Evolutionary conservation across 129 eudicot species (phyloP), one percentile per base, ranked within the genome.

Genomic region (Centella asiatica): DNA sequence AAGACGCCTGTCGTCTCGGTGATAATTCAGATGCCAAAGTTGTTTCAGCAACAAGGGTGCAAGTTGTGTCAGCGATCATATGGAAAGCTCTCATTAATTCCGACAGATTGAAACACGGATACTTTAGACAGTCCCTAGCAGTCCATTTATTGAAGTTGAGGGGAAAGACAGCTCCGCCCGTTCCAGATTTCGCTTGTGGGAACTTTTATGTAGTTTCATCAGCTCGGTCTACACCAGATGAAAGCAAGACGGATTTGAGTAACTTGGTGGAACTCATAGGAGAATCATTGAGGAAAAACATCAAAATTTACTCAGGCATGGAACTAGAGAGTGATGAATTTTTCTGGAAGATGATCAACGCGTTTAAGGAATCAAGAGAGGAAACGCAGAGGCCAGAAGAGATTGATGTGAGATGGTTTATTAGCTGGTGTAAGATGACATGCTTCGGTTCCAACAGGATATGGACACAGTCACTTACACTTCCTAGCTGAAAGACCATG

Each of bases 381-480:
- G 52, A 65, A 45, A 15, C n/a, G 22, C 22, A 29, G 3, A 29
- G 17, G 33, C 57, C 28, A 1, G 37, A 39, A 8, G 34, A 39
- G 7, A n/a, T 53, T 36, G 69, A 60, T 40, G 42, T 50, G 6
- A 2, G 20, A 2, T 4, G 40, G 31, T 61, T 28, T 13, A 36
- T 45, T 37, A 70, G 69, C 46, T 70, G 69, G 69, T 51, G 69
- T 28, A 50, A 60, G 14, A 47, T 62, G 74, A 15, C 9, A 59
- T 69, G 61, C 26, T 29, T n/a, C 17, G 48, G 14, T 69, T 69
- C 29, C 36, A 60, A n/a, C 6, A 26, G 7, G 73, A 68, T 29
- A 4, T 2, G 47, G 50, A 60, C 31, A 18, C 39, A 4, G 3
- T 60, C 22, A 19, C 65, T n/a, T 40, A 22, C 47, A 23, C 28